A percentile compares a stretch with the other conserved stretches of the same genome.
phyloP scores from a whole-genome alignment of 1,284 basidiomycete species.

The Chalciporus sp. region DNA sequence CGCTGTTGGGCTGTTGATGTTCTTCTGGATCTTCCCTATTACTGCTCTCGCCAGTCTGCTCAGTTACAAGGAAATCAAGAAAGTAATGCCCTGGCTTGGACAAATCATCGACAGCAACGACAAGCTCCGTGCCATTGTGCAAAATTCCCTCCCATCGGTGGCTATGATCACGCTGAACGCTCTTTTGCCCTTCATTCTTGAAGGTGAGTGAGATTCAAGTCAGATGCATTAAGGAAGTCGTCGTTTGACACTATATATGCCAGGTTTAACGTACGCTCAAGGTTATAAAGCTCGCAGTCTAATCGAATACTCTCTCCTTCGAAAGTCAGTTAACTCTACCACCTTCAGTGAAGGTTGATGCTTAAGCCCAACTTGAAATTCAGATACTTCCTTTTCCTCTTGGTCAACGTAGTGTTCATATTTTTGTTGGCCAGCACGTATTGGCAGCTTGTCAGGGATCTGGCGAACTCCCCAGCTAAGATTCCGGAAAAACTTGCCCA shows the following conservation, averaged over 20 bases:
- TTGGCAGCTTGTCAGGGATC: constrained; percentile 84
- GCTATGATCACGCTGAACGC: constrained; percentile 92
- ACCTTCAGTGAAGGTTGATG: not conserved
- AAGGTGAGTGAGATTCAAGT: constrained; percentile 55
- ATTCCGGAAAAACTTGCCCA: constrained; percentile 88
- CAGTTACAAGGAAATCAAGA: constrained; percentile 91
- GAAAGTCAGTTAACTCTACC: constrained; percentile 63
- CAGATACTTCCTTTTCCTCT: constrained; percentile 92
- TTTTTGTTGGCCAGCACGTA: constrained; percentile 91
- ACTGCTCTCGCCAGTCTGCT: constrained; percentile 83
- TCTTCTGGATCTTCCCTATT: constrained; percentile 89
- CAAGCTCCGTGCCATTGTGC: constrained; percentile 83
- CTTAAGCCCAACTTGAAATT: constrained; percentile 10
- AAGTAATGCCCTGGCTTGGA: constrained; percentile 84
- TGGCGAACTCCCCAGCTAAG: constrained; percentile 85
- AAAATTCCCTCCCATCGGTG: constrained; percentile 90
- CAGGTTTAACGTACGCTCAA: constrained; percentile 85
- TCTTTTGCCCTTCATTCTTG: constrained; percentile 84
- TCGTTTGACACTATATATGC: not conserved
- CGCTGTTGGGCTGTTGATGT: constrained; percentile 70
- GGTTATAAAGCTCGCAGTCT: constrained; percentile 88
- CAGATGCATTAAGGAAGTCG: too few relatives aligned
- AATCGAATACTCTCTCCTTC: constrained; percentile 91
- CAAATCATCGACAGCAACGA: constrained; percentile 78
- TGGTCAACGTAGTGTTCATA: constrained; percentile 95